A percentile compares a stretch with the other conserved stretches of the same genome.
phyloP scores from a whole-genome alignment of 371 early-diverging fungal genomes.

The Mortierella sp. region DNA sequence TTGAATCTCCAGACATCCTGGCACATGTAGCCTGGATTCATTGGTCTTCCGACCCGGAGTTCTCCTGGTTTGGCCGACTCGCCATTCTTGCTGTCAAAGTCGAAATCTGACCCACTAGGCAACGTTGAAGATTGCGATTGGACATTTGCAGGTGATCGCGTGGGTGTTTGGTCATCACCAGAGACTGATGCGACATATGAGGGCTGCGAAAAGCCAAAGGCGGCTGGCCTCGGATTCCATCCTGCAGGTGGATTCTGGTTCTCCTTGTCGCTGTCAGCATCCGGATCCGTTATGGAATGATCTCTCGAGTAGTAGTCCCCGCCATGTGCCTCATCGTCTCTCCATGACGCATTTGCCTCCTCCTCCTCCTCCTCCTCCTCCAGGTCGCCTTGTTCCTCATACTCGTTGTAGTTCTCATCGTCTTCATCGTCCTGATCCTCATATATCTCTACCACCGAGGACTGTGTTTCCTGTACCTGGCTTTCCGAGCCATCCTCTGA shows the following conservation, averaged over 20 bases:
- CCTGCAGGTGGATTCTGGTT: background rate
- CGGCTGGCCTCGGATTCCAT: background rate
- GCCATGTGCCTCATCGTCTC: constrained; percentile 2
- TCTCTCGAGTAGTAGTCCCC: background rate
- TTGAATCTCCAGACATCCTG: background rate
- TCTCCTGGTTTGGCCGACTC: background rate
- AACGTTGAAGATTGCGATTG: background rate
- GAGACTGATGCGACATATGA: background rate
- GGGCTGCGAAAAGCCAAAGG: background rate
- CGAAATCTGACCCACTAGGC: background rate
- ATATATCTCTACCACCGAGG: background rate
- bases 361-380: background rate
- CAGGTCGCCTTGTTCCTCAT: background rate
- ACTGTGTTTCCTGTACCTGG: background rate
- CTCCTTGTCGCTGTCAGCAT: background rate
- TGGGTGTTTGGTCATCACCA: too few relatives aligned
- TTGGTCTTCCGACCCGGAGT: background rate
- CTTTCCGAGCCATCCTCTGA: background rate
- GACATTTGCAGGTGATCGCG: too few relatives aligned
- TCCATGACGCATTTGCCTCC: background rate
- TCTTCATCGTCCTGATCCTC: constrained; percentile 7
- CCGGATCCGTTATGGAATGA: background rate
- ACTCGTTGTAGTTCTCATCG: constrained; percentile 4
- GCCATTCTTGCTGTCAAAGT: too few relatives aligned
- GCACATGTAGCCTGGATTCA: background rate